phyloP scores from a whole-genome alignment of 352 stramenopile species.

The Pythium guiyangense region DNA sequence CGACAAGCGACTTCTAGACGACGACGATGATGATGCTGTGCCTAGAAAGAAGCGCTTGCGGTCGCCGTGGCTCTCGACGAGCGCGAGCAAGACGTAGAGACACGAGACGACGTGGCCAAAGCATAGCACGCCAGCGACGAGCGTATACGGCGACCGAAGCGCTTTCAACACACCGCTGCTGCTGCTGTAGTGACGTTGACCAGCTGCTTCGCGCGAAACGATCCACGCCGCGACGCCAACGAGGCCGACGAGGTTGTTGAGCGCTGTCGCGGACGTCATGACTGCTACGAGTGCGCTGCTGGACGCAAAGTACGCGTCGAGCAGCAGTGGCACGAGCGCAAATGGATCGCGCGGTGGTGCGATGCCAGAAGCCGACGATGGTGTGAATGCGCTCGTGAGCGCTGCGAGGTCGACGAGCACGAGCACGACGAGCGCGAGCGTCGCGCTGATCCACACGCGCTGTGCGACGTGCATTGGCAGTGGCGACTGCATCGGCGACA shows the following conservation, averaged over 20 bases:
- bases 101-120: slow-evolving; percentile 61
- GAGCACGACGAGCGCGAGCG: slow-evolving; percentile 36
- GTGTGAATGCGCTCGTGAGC: slow-evolving; percentile 24
- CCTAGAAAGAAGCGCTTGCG: slow-evolving; percentile 68
- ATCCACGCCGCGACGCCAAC: slow-evolving; percentile 49
- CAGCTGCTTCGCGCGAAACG: slow-evolving; percentile 32
- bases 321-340: slow-evolving; percentile 16
- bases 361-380: too few species aligned
- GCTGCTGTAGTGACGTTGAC: neutral
- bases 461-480: slow-evolving; percentile 14
- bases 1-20: too few species aligned
- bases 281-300: neutral
- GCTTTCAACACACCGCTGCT: neutral
- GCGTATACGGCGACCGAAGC: slow-evolving; percentile 5
- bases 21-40: slow-evolving; percentile 8
- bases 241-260: slow-evolving; percentile 50
- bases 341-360: slow-evolving; percentile 22
- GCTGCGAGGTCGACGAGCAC: slow-evolving; percentile 60
- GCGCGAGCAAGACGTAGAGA: slow-evolving; percentile 60
- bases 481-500: neutral
- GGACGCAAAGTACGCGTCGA: neutral
- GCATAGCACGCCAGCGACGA: slow-evolving; percentile 25
- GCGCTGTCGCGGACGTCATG: slow-evolving; percentile 16
- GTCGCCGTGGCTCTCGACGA: slow-evolving; percentile 69
- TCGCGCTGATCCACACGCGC: slow-evolving; percentile 41